Conservation (phyloP, 2,329 filamentous ascomycete species). For the Alternaria atra region DNA sequence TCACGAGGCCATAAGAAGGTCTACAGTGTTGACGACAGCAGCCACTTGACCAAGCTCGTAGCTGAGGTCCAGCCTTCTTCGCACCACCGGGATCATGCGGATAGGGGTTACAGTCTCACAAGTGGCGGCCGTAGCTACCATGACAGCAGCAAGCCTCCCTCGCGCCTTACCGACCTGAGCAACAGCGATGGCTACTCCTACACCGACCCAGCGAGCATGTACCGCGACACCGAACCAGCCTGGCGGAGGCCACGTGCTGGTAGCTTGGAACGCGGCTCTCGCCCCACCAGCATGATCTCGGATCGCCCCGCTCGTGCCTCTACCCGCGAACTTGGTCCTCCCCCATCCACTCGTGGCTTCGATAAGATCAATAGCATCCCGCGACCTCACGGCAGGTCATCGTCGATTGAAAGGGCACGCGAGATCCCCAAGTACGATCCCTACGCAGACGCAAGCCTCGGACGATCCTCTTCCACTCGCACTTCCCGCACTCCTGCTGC, state of each 20-base stretch:
- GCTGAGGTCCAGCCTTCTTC: conserved; percentile 49
- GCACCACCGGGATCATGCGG: conserved; percentile 36
- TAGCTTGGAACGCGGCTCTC: conserved; percentile 56
- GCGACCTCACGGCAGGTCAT: conserved; percentile 36
- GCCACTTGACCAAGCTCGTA: conserved; percentile 48
- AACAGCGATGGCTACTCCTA: conserved; percentile 60
- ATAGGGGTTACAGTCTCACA: conserved; percentile 36
- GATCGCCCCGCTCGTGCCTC: conserved; percentile 50
- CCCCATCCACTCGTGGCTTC: conserved; percentile 74
- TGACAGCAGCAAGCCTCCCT: conserved; percentile 34
- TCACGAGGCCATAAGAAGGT: conserved; percentile 56
- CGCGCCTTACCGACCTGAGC: conserved; percentile 45
- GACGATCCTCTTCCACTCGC: conserved; percentile 52
- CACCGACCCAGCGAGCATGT: conserved; percentile 61
- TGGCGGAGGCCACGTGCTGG: conserved; percentile 57
- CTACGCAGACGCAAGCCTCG: conserved; percentile 49
- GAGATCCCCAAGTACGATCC: conserved; percentile 47
- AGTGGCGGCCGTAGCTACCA: conserved; percentile 45
- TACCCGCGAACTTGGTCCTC: conserved; percentile 60
- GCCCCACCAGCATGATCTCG: conserved; percentile 57
- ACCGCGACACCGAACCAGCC: conserved; percentile 59
- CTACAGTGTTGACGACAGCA: conserved; percentile 59
- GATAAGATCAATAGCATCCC: conserved; percentile 67
- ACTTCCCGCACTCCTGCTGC: conserved; percentile 54
- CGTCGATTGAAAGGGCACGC: conserved; percentile 44